Evolutionary conservation across 805 yeast species (phyloP).

Genomic region (Hanseniaspora pseudoguilliermondii): DNA sequence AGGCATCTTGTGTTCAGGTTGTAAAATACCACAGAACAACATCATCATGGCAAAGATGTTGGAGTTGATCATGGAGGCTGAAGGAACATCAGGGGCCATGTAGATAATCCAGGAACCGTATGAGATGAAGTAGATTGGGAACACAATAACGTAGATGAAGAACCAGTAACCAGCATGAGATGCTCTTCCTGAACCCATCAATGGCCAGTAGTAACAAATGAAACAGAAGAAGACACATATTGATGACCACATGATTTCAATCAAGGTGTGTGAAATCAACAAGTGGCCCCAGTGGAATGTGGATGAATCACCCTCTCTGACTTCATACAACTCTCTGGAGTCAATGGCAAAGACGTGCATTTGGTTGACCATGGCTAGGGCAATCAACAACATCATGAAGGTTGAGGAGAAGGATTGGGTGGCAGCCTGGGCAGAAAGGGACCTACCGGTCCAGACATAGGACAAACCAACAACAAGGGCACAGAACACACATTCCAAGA

Average conservation of each 20-base stretch:
- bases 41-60: conserved; percentile 42
- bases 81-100: conserved; percentile 33
- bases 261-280: conserved; percentile 31
- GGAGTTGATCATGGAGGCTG: conserved; percentile 33
- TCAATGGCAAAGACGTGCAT: conserved; percentile 46
- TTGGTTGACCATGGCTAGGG: conserved; percentile 48
- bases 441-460: conserved; percentile 43
- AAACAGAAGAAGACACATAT: conserved; percentile 33
- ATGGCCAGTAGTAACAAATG: conserved; percentile 40
- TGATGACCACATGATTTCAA: conserved; percentile 39
- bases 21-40: conserved; percentile 42
- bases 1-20: conserved; percentile 34
- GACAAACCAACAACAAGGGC: conserved; percentile 57
- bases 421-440: conserved; percentile 48
- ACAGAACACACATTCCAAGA: conserved; percentile 38
- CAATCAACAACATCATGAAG: conserved; percentile 42
- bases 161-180: conserved; percentile 42
- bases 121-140: conserved; percentile 39
- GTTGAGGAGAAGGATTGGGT: conserved; percentile 51
- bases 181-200: conserved; percentile 32
- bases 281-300: conserved; percentile 58
- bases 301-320: conserved; percentile 59
- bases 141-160: conserved; percentile 35
- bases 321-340: conserved; percentile 56
- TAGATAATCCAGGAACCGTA: conserved; percentile 43